Base-by-base conservation (phyloP, 495 filamentous ascomycete genomes). In the Chaetomidium leptoderma region DNA sequence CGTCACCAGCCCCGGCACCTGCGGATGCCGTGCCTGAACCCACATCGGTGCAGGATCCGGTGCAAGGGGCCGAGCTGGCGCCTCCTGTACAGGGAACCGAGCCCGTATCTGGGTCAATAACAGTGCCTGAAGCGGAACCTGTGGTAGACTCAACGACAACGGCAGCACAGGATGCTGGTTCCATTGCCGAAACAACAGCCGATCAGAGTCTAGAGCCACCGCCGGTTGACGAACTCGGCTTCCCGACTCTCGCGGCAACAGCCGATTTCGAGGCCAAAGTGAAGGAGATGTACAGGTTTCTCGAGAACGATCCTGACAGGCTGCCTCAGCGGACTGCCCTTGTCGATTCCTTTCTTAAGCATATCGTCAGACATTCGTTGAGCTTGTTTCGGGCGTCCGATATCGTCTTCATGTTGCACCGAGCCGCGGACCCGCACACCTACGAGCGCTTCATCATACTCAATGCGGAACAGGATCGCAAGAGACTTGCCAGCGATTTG, bases 361-460 rank as follows among this genome's bases (percentile, higher is more conserved):
- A 57, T 17, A 5, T 70, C 16, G 55, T 63, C 1, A 51, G 19
- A 16, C 51, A 53, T 14, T 65, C 66, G 7, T 14, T 69, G 53
- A 19, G 44, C 7, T 43, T 57, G 6, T 65, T 69, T 23, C 42
- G 37, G n/a, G 40, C 45, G 1, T 24, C 35, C 4, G 64, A 62
- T 26, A 60, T 65, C 37, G 40, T 59, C 4, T 53, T 57, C 33
- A 60, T 77, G 14, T 61, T 76, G 7, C 44, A 55, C 11, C 47
- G 59, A 19, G 64, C 65, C 44, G 57, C 61, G 40, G 67, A 74
- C 37, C 32, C 57, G 14, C 24, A 30, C 3, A 46, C 63, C 3
- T 75, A 71, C 39, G 66, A 73, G 45, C 58, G 65, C 5, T 71
- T 65, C 53, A 56, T 77, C 30, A 14, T 29, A 13, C 16, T 47